Percentiles rank a stretch among this genome's conserved stretches.
Conservation (phyloP, 2,329 filamentous ascomycete genomes). For the Sporothrix phasma region DNA sequence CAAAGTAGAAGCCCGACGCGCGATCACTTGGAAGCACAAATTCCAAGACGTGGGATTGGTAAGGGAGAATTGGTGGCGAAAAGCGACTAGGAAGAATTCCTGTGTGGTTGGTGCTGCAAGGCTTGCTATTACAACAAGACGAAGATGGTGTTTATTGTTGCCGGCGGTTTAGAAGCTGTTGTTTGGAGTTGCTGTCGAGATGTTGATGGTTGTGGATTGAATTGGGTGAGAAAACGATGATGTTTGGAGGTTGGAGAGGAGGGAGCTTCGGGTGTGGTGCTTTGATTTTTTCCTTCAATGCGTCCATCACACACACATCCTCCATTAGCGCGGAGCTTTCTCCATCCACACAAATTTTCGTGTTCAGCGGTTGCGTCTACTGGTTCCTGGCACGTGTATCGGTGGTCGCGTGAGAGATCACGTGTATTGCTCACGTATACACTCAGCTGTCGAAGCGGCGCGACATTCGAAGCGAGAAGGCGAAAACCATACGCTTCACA, state of each 20-base stretch:
- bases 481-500: too few species aligned
- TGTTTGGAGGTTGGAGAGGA: constrained; percentile 12
- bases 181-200: neutral
- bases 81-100: neutral
- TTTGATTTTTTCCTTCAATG: constrained; percentile 14
- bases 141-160: neutral
- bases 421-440: neutral
- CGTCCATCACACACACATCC: constrained; percentile 4
- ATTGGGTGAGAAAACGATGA: neutral
- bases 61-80: constrained; percentile 7
- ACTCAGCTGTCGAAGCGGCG: too few species aligned
- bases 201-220: neutral
- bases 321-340: constrained; percentile 17
- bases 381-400: constrained; percentile 15
- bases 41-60: neutral
- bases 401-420: neutral
- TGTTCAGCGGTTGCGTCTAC: neutral
- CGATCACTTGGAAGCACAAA: neutral
- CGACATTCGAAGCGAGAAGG: too few species aligned
- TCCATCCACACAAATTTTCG: constrained; percentile 15
- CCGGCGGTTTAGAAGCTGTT: neutral
- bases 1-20: neutral
- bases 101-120: neutral
- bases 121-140: neutral
- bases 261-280: constrained; percentile 10